Evolutionary conservation across 495 filamentous ascomycete genomes (phyloP).

Genomic region (Aspergillus bertholletiae): DNA sequence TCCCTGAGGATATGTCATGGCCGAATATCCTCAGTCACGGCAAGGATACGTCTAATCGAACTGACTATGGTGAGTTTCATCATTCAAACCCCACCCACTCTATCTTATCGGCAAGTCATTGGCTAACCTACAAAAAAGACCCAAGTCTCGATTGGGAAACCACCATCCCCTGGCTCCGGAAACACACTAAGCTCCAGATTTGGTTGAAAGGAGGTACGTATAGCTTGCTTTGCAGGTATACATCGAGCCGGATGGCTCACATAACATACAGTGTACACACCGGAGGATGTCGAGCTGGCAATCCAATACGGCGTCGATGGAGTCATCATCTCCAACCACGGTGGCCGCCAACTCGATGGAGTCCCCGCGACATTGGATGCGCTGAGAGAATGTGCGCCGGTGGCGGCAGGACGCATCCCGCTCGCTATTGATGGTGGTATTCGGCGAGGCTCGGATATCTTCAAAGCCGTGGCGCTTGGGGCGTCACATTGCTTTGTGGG

Average conservation of each 20-base stretch:
- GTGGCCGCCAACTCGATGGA: slow-evolving; percentile 87
- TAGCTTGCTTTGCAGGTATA: too few relatives aligned
- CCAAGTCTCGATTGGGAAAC: slow-evolving; percentile 73
- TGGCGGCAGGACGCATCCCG: slow-evolving; percentile 74
- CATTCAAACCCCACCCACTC: neutral
- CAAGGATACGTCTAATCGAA: slow-evolving; percentile 23
- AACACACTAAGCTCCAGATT: slow-evolving; percentile 86
- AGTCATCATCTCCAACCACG: slow-evolving; percentile 90
- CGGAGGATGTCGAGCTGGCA: slow-evolving; percentile 75
- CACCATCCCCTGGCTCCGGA: slow-evolving; percentile 82
- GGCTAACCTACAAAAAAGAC: slow-evolving; percentile 41
- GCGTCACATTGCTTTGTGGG: slow-evolving; percentile 80
- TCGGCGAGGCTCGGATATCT: slow-evolving; percentile 82
- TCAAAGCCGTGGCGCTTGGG: slow-evolving; percentile 91
- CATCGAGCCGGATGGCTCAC: too few relatives aligned
- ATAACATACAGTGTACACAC: slow-evolving; percentile 55
- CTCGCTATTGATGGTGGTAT: slow-evolving; percentile 85
- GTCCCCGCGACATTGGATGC: slow-evolving; percentile 79
- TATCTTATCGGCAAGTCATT: too few relatives aligned
- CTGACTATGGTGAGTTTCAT: slow-evolving; percentile 26
- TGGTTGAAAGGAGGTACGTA: slow-evolving; percentile 73
- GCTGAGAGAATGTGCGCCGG: slow-evolving; percentile 82
- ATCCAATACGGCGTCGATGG: slow-evolving; percentile 75
- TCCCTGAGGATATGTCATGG: slow-evolving; percentile 33
- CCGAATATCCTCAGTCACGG: slow-evolving; percentile 33